Evolutionary conservation across 2,329 filamentous ascomycete species (phyloP).

Genomic region (Sarocladium kiliense): DNA sequence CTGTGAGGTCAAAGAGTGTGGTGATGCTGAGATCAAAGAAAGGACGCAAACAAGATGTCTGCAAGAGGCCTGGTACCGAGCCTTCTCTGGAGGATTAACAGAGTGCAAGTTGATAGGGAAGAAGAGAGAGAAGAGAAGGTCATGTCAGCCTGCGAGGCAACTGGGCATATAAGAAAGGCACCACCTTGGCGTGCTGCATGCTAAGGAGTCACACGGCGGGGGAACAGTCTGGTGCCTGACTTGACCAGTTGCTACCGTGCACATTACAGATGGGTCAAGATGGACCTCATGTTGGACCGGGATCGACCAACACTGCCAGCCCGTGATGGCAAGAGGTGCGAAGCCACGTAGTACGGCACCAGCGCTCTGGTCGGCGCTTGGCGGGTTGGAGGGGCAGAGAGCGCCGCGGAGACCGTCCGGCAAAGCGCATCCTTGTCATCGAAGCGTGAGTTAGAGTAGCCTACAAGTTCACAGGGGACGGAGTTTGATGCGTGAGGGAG

Average conservation of each 20-base stretch:
- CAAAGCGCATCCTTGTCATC: too few relatives aligned
- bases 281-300: neutral
- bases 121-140: slow-evolving; percentile 27
- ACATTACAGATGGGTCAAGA: neutral
- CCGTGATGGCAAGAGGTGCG: too few relatives aligned
- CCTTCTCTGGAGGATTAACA: slow-evolving; percentile 21
- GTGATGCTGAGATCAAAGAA: slow-evolving; percentile 29
- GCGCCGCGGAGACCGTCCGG: too few relatives aligned
- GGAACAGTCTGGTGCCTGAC: neutral
- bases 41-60: slow-evolving; percentile 33
- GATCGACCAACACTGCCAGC: neutral
- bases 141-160: neutral
- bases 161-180: neutral
- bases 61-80: slow-evolving; percentile 26
- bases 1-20: slow-evolving; percentile 23
- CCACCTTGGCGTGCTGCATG: neutral
- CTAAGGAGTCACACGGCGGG: neutral
- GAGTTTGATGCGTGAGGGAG: too few relatives aligned
- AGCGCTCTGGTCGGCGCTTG: neutral
- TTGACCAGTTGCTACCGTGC: neutral
- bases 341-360: neutral
- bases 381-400: neutral
- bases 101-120: slow-evolving; percentile 18
- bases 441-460: too few relatives aligned
- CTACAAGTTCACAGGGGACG: too few relatives aligned